Evolutionary conservation across 129 eudicot species (phyloP).

Genomic region (Glebionis coronaria): DNA sequence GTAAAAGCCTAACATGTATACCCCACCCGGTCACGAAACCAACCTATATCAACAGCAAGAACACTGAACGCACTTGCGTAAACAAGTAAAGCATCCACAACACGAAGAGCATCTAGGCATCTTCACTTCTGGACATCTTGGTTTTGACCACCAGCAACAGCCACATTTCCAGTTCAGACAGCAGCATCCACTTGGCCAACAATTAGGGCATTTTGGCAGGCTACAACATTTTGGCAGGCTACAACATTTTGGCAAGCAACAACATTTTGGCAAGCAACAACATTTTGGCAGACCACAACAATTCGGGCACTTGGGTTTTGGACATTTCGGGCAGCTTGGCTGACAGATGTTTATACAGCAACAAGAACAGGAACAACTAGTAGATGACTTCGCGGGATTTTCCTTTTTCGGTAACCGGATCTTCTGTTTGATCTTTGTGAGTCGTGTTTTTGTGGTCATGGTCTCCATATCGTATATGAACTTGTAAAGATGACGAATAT

Average conservation of each 20-base stretch:
- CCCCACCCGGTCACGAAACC: slow-evolving; percentile 40
- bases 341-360: slow-evolving; percentile 41
- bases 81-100: slow-evolving; percentile 39
- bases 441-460: slow-evolving; percentile 65
- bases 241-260: slow-evolving; percentile 15
- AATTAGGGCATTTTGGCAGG: slow-evolving; percentile 23
- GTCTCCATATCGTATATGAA: slow-evolving; percentile 85
- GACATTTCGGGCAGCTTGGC: slow-evolving; percentile 49
- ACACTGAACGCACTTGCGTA: slow-evolving; percentile 40
- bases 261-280: too few relatives aligned
- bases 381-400: slow-evolving; percentile 22
- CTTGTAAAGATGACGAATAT: slow-evolving; percentile 81
- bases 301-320: slow-evolving; percentile 35
- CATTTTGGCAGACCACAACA: slow-evolving; percentile 35
- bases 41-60: slow-evolving; percentile 57
- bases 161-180: slow-evolving; percentile 26
- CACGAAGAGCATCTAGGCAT: slow-evolving; percentile 48
- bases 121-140: slow-evolving; percentile 41
- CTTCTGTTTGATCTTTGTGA: slow-evolving; percentile 56
- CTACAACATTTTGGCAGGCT: slow-evolving; percentile 32
- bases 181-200: slow-evolving; percentile 17
- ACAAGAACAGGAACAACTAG: slow-evolving; percentile 25
- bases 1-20: slow-evolving; percentile 39
- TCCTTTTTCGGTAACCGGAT: slow-evolving; percentile 34
- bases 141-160: slow-evolving; percentile 26